A percentile compares a stretch with the other conserved stretches of the same genome.
Conservation (phyloP, 169 alveolate genomes). For the Eimeria sp. region DNA sequence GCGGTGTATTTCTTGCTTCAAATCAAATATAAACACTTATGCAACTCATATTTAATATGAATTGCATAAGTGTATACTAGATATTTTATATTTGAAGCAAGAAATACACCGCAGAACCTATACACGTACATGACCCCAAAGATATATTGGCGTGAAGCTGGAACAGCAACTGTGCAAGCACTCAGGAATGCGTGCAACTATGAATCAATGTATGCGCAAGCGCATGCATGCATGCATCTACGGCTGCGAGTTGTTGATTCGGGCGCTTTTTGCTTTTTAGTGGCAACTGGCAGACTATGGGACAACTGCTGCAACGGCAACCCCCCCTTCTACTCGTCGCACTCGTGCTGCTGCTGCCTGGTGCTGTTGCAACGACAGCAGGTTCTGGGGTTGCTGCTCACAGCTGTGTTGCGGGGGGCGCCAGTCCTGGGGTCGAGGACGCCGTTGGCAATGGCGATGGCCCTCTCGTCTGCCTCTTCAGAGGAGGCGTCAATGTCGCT, state of each 20-base stretch:
- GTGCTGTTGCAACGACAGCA: background rate
- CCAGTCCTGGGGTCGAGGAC: constrained; percentile 39
- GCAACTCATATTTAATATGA: too few species aligned
- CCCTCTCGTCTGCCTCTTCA: constrained; percentile 10
- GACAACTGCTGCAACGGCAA: background rate
- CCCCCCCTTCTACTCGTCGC: background rate
- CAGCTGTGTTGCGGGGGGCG: constrained; percentile 59
- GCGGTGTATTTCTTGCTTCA: too few species aligned
- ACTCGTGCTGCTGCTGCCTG: background rate
- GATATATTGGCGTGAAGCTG: background rate
- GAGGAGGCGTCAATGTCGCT: background rate
- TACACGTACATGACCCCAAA: background rate
- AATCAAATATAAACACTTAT: too few species aligned
- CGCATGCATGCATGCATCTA: background rate
- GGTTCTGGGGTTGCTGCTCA: background rate
- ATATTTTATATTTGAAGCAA: too few species aligned
- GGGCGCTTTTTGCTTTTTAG: background rate
- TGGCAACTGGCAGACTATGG: background rate
- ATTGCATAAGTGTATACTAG: too few species aligned
- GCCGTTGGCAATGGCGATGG: constrained; percentile 53
- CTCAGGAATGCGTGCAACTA: background rate
- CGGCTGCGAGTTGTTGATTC: background rate
- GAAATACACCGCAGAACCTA: too few species aligned
- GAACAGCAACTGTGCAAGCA: background rate
- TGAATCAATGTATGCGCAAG: background rate